Evolutionary conservation across 108 stramenopile genomes (phyloP), one percentile per base, ranked within the genome.

Genomic region (Cyclotella kingstonii): DNA sequence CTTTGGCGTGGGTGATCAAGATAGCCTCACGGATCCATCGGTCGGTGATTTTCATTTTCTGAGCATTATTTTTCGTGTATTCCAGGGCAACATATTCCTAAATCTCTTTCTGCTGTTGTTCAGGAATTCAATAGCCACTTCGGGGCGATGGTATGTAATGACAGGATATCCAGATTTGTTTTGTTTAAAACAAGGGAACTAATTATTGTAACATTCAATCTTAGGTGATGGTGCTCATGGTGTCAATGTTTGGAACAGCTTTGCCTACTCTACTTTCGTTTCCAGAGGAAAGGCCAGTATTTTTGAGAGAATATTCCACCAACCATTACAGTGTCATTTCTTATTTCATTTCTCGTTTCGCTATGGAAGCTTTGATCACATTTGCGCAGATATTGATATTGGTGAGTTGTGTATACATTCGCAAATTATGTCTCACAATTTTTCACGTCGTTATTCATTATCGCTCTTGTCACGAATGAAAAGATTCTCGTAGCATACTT

Each of bases 251-350:
- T 41, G 85, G 87, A 5, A 81, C 82, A 9, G 90, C 94, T 3
- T 81, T 82, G 59, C 84, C 85, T 11, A 66, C 84, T 29, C 58
- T 91, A 17, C 54, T 91, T 38, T 70, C 81, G 2, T 90, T 91
- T 51, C 90, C 94, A 7, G 75, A 86, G 39, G 88, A 95, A 71
- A 80, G 94, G 7, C 94, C 94, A 31, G 86, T 90, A 5, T 95
- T 95, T 69, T 59, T 95, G 3, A 68, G 94, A 31, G 94, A 95
- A 60, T 95, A 90, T 61, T 81, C 84, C n/a, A 91, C 88, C 22
- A 88, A 87, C 46, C 90, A 89, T 44, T 95, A 91, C 57, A 48
- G 68, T 22, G 84, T 85, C 28, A 21, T 79, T 19, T 44, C 91
- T 8, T 93, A 93, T 68, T 89, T 90, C 58, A 15, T 76, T 36